Percentiles rank a stretch among this genome's conserved stretches.
Conservation (phyloP, 1,284 basidiomycete genomes). For the Tilletia indica region DNA sequence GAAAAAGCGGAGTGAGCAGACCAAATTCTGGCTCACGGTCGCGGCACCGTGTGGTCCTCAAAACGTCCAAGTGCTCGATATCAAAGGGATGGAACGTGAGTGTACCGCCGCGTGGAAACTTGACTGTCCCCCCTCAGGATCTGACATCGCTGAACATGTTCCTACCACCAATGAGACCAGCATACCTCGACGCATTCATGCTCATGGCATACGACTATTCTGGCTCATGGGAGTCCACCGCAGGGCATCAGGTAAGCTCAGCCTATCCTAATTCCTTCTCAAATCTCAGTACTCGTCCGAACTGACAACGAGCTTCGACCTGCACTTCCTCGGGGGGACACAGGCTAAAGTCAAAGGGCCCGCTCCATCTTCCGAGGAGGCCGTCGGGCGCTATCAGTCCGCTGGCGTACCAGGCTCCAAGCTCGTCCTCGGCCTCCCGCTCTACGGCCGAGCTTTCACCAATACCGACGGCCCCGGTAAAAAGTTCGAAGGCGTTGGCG, state of each 20-base stretch:
- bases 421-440: conserved; percentile 69
- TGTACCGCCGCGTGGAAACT: background rate
- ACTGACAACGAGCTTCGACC: too few species aligned
- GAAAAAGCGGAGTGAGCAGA: conserved; percentile 62
- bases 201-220: conserved; percentile 69
- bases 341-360: conserved; percentile 70
- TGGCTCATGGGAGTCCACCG: conserved; percentile 65
- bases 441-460: conserved; percentile 73
- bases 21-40: conserved; percentile 69
- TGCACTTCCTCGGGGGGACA: background rate
- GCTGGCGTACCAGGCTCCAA: conserved; percentile 72
- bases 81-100: conserved; percentile 69
- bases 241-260: conserved; percentile 67
- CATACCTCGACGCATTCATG: conserved; percentile 76
- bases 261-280: too few species aligned
- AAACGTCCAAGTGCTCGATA: conserved; percentile 68
- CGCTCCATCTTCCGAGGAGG: conserved; percentile 64
- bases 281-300: too few species aligned
- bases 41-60: conserved; percentile 74
- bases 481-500: conserved; percentile 73
- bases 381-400: conserved; percentile 67
- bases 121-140: background rate
- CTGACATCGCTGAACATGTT: too few species aligned
- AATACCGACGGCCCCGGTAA: conserved; percentile 72
- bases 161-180: background rate